A percentile compares a stretch with the other conserved stretches of the same genome.
These are phyloP conservation scores for Pseudomonodictys pantanalensis DNA, from an alignment of 495 filamentous ascomycete genomes.

Conservation along the genomic window DNA sequence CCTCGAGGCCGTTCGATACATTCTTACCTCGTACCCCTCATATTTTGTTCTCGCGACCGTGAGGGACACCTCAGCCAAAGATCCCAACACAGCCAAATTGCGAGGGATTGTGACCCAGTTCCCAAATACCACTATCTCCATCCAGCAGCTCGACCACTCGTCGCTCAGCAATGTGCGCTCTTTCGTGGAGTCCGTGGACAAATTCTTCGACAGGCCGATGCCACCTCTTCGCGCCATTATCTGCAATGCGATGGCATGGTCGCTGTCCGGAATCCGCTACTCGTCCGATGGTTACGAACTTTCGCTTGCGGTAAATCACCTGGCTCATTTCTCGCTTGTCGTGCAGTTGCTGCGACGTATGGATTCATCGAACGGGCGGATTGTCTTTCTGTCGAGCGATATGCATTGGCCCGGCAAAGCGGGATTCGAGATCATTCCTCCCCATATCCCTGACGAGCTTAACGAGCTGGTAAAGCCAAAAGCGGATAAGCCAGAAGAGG, in stretches of 20 bases:
- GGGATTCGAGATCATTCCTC: neutral
- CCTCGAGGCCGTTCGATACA: conserved; percentile 43
- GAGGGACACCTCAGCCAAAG: conserved; percentile 43
- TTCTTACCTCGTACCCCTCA: conserved; percentile 42
- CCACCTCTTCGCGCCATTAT: conserved; percentile 44
- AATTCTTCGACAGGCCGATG: conserved; percentile 26
- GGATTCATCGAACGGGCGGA: conserved; percentile 1
- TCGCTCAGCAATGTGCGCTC: neutral
- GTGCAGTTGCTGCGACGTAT: conserved; percentile 7
- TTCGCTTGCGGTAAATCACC: conserved; percentile 6
- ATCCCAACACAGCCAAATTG: conserved; percentile 47
- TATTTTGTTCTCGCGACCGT: conserved; percentile 46
- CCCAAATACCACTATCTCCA: conserved; percentile 35
- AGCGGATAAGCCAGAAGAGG: neutral
- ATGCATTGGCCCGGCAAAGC: conserved; percentile 7
- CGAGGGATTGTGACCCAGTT: conserved; percentile 39
- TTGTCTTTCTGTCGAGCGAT: conserved; percentile 12
- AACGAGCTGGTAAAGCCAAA: conserved; percentile 7
- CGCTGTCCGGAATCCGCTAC: neutral
- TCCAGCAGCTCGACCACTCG: neutral
- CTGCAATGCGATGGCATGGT: conserved; percentile 48
- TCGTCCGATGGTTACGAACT: conserved; percentile 11
- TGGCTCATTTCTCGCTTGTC: conserved; percentile 3
- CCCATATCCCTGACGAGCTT: conserved; percentile 4
- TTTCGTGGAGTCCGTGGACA: neutral